Evolutionary conservation across 2,329 filamentous ascomycete species (phyloP), one percentile per base, ranked within the genome.

Genomic region (Penicillium glabrum): DNA sequence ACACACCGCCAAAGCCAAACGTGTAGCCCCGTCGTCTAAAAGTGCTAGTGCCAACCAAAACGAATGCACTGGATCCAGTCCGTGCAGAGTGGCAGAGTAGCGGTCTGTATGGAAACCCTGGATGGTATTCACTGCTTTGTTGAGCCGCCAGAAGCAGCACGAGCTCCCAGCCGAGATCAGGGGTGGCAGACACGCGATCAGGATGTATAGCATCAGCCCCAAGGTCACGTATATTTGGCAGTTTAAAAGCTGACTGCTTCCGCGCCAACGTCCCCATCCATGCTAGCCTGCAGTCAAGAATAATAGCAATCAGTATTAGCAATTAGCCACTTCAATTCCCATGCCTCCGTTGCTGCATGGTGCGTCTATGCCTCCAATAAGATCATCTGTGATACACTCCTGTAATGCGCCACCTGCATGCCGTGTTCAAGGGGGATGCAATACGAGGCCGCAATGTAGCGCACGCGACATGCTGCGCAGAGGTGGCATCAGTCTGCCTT

Each of bases 361-460:
- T 53, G 46, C 51, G 50, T 44, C 29, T 58, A 56, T 51, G 21
- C 24, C 43, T 35, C 54, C 52, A 61, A 19, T 57, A 27, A 45
- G 16, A 47, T 4, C 3, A 16, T 49, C 13, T 19, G 37, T 21
- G 9, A 41, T 16, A 53, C 27, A 9, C 26, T 44, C 54, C 51
- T 44, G 54, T 60, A 52, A 58, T 60, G 53, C 47, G 44, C 50
- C 50, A 43, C 43, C 47, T 57, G 59, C 46, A 51, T 27, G 39
- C 46, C 54, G 51, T 7, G 37, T 11, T 41, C 37, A 41, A 21
- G 37, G 10, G n/a, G 19, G 4, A 23, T 23, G 19, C 37, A 41
- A 8, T 41, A 5, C 19, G 11, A 41, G 37, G n/a, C 37, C 37
- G 37, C 37, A 9, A 41, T 21, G 8, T 21, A 23, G 37, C 37